Evolutionary conservation across 306 rosid species (phyloP).

Genomic region (Chamaecrista fasciculata): DNA sequence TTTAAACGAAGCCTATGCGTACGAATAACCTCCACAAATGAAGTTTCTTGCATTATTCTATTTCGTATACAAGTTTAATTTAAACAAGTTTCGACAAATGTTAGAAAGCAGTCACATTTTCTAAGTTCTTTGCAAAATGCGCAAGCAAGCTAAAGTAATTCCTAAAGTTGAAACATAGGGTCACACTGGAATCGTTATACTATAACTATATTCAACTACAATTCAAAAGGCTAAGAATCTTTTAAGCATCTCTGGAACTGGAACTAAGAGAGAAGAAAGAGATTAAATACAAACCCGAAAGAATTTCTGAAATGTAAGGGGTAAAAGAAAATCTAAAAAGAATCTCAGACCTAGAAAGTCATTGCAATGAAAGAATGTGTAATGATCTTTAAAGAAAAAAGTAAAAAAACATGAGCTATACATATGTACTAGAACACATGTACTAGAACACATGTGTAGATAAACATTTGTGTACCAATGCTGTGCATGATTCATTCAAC

Average conservation of each 20-base stretch:
- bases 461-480: conserved; percentile 30
- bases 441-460: conserved; percentile 39
- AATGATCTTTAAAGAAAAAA: conserved; percentile 6
- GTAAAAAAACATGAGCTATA: conserved; percentile 23
- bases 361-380: conserved; percentile 26
- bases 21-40: background rate
- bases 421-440: conserved; percentile 45
- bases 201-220: background rate
- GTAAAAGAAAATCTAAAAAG: background rate
- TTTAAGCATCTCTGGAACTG: conserved; percentile 3
- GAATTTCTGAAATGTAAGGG: conserved; percentile 23
- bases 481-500: conserved; percentile 17
- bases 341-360: conserved; percentile 18
- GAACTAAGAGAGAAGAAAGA: background rate
- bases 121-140: background rate
- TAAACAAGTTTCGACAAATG: background rate
- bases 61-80: background rate
- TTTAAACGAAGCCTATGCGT: too few relatives aligned
- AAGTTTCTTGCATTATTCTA: background rate
- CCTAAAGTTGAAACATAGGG: background rate
- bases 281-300: conserved; percentile 18
- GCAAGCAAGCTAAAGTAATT: background rate
- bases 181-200: background rate
- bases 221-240: background rate
- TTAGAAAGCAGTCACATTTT: background rate